These are phyloP conservation scores for Harringtonia lauricola DNA, from an alignment of 2,329 filamentous ascomycete species.

Conservation along the genomic window DNA sequence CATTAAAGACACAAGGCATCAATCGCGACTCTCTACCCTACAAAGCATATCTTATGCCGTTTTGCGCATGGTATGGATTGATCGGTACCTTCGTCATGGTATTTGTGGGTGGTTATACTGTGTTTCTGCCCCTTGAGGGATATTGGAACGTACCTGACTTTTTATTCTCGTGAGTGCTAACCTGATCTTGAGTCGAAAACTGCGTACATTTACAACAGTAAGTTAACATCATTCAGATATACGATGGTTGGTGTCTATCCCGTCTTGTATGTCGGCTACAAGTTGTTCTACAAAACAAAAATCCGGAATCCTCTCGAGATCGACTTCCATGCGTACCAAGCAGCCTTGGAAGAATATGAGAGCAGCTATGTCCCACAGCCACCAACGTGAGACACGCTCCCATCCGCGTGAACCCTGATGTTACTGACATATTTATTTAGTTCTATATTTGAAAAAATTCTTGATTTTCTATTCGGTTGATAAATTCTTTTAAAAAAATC, in stretches of 20 bases:
- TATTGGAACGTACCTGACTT: slow-evolving; percentile 20
- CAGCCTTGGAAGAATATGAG: slow-evolving; percentile 41
- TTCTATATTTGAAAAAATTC: background rate
- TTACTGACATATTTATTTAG: background rate
- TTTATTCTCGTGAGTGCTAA: slow-evolving; percentile 18
- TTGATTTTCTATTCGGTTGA: slow-evolving; percentile 1
- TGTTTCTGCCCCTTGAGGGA: slow-evolving; percentile 22
- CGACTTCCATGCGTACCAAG: slow-evolving; percentile 49
- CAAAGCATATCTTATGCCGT: slow-evolving; percentile 37
- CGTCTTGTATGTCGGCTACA: slow-evolving; percentile 54
- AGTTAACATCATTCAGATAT: slow-evolving; percentile 13
- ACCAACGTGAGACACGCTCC: background rate
- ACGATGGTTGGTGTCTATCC: slow-evolving; percentile 20
- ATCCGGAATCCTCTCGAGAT: slow-evolving; percentile 42
- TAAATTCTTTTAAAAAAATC: too few species aligned
- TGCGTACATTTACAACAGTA: too few species aligned
- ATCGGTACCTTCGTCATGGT: slow-evolving; percentile 35
- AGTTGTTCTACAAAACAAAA: slow-evolving; percentile 50
- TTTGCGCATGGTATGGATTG: slow-evolving; percentile 36
- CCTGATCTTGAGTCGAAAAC: too few species aligned
- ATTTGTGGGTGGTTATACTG: slow-evolving; percentile 45
- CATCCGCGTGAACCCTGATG: background rate
- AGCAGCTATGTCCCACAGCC: slow-evolving; percentile 13
- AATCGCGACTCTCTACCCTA: slow-evolving; percentile 34
- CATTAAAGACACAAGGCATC: slow-evolving; percentile 14